Base-by-base conservation (phyloP, 441 rosid genomes). In the Isatis lusitanica region DNA sequence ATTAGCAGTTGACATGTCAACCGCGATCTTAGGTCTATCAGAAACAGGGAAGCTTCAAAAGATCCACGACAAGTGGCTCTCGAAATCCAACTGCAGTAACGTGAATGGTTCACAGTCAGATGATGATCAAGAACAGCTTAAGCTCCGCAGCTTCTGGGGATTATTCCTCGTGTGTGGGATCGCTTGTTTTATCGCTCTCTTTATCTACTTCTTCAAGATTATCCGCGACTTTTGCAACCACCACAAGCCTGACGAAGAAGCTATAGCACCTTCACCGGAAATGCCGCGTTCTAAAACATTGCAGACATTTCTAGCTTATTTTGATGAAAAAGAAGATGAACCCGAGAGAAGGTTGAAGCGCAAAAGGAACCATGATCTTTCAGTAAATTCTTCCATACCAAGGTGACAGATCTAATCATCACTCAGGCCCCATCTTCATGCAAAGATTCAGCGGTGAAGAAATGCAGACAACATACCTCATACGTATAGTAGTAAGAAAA, bases 31-130 rank as follows among this genome's bases (percentile, higher is more conserved):
- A 67, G 74, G 81, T 4, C 79, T 95, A 56, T 95, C 98, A 0
- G 99, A 95, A 81, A 91, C 83, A 3, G 99, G 98, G 4, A 75
- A 92, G 30, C 98, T 95, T 76, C 93, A 90, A 71, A 84, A 83
- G 84, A 87, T 95, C 26, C 91, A 85, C 6, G 90, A 91, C 79
- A 83, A 79, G 67, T 92, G 98, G 99, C 89, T 92, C 13, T 66
- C 74, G 39, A 87, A 74, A 56, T 84, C 78, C 28, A 75, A 80
- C 51, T 91, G 96, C 70, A 60, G 86, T 63, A 67, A 50, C 71
- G 70, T 85, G 2, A 74, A 63, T 38, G 79, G 60, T 58, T 70
- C 86, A 2, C 76, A 77, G 28, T 53, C 71, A 56, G 59, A 78
- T 15, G 75, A 70, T 15, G 84, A 79, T 15, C 75, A 80, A 12